Base-by-base conservation (phyloP, 306 rosid genomes). In the Cicer bijugum region DNA sequence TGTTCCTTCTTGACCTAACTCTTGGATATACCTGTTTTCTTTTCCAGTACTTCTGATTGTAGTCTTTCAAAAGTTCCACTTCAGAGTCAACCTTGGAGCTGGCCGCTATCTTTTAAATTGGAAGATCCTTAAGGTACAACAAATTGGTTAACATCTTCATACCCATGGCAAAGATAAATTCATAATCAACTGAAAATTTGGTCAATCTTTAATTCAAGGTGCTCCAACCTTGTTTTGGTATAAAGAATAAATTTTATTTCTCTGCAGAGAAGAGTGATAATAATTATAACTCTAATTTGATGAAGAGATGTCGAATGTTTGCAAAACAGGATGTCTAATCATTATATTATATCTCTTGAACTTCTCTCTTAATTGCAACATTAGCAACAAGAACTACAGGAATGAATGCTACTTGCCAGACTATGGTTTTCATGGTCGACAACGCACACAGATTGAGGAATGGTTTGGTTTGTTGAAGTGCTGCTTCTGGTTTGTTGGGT, bases 71-170 rank as follows among this genome's bases (percentile, higher is more conserved):
- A 84, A 91, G 96, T 77, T 93, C 98, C 5, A 68, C 86, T 79
- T 93, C 98, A 12, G 97, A 88, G 78, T 68, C 85, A 45, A 85
- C 93, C 37, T 76, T 93, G 72, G 93, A 93, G 84, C 96, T 20
- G 82, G 82, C 65, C 77, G 85, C 71, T 88, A 23, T 23, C 89
- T 72, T 82, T 81, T 48, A 90, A 59, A 35, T 82, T 78, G 84
- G 96, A 89, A 28, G 92, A 88, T 75, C 85, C 73, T 20, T 86
- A 61, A 89, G 96, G 98, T 91, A 77, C 46, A 53, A 69, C 39
- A 46, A 23, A 55, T 2, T 65, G 42, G 23, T 47, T 19, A 16
- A 28, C 57, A 46, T 9, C 10, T 55, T 60, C 69, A 14, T 52
- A 75, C 17, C 17, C 47, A 19, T 80, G 71, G 16, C 6, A 33